Evolutionary conservation across 805 yeast genomes (phyloP), one percentile per base, ranked within the genome.

Genomic region (Candida manassasensis): DNA sequence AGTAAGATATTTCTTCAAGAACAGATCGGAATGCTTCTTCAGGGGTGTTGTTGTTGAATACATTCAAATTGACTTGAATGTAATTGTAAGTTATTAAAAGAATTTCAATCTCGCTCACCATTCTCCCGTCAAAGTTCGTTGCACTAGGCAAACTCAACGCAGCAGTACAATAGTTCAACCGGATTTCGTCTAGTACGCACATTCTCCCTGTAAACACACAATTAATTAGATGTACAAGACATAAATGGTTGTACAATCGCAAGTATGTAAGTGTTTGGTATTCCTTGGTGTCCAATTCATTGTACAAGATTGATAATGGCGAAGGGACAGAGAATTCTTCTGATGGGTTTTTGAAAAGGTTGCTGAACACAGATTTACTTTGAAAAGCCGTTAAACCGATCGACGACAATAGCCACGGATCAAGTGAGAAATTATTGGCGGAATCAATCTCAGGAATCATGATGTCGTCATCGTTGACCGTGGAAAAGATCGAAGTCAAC

Each of bases 101-200:
- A 8, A 82, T 65, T 13, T 79, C 73, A 34, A 82, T 76, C 54
- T 84, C 94, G 27, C 87, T 80, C 6, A 83, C 80, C 77, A 84
- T 81, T 39, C 93, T 59, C n/a, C 84, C 86, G 51, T 84, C 95
- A 52, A 84, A 84, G 49, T 82, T 81, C 4, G 88, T 81, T 2
- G 88, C 75, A 22, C 74, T 63, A 4, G 79, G 65, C 25, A 76
- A 55, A 26, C 77, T 75, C 32, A 80, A 58, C 1, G 81, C 72
- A 14, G 75, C 68, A 7, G 77, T 67, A 41, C 85, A 77, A 39
- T 75, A 71, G 39, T 75, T 77, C 29, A 81, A 53, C 26, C 86
- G 61, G 16, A 71, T 61, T 39, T 73, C 79, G 49, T 81, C 86
- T 6, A 82, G 54, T 17, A 79, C 56, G 53, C 81, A 72, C 75